phyloP scores from a whole-genome alignment of 2,329 filamentous ascomycete species.

The Plenodomus biglobosus region DNA sequence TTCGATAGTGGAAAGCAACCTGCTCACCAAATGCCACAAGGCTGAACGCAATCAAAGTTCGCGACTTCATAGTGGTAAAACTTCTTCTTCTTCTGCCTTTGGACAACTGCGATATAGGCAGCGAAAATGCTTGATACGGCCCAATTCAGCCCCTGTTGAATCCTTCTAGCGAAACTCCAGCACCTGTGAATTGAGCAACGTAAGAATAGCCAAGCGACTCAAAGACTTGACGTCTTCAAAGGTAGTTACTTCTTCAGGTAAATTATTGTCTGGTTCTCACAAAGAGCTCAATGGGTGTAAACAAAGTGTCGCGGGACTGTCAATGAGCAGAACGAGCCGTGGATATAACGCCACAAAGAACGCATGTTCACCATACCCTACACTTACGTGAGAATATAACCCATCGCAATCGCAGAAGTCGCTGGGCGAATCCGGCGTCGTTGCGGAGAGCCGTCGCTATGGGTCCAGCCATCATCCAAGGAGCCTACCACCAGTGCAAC shows the following conservation, averaged over 20 bases:
- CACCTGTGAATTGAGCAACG: not conserved
- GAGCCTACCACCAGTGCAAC: not conserved
- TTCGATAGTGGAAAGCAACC: slow-evolving; percentile 13
- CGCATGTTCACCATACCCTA: not conserved
- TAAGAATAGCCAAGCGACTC: not conserved
- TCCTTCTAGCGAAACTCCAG: too few relatives aligned
- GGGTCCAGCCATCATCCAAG: not conserved
- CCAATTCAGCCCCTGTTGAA: too few relatives aligned
- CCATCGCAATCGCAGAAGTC: not conserved
- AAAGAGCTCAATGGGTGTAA: not conserved
- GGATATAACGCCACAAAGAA: not conserved
- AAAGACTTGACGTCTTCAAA: not conserved
- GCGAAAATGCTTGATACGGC: too few relatives aligned
- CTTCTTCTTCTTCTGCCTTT: too few relatives aligned
- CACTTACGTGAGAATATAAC: not conserved
- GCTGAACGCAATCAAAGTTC: not conserved
- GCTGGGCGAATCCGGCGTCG: not conserved
- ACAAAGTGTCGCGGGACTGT: not conserved
- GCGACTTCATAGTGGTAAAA: not conserved
- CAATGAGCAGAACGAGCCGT: not conserved
- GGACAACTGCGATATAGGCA: too few relatives aligned
- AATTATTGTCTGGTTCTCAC: not conserved
- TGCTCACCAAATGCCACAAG: not conserved
- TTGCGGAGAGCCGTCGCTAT: not conserved
- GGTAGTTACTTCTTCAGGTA: not conserved